phyloP scores from a whole-genome alignment of 441 rosid genomes.

The Mallotus repandus region DNA sequence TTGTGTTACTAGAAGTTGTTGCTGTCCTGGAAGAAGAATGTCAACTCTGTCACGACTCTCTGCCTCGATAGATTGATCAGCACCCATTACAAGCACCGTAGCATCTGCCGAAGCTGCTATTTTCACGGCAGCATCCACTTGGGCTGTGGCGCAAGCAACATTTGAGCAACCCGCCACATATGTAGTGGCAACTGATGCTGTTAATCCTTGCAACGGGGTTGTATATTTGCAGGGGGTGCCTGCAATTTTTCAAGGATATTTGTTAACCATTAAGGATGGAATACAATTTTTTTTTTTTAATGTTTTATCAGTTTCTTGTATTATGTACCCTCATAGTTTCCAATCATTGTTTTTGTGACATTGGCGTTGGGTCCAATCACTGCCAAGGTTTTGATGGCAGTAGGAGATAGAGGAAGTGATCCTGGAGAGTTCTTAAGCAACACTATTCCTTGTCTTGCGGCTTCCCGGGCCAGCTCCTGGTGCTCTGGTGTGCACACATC shows the following conservation, averaged over 20 bases:
- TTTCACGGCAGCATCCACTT: conserved; percentile 49
- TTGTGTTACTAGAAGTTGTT: conserved; percentile 50
- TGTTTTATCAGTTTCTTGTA: neutral
- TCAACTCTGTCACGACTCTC: conserved; percentile 57
- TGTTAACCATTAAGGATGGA: neutral
- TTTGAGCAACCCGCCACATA: conserved; percentile 60
- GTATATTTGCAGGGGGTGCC: conserved; percentile 80
- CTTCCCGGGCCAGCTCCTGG: conserved; percentile 77
- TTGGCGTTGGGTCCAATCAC: conserved; percentile 94
- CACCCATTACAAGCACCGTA: conserved; percentile 67
- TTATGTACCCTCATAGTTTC: conserved; percentile 69
- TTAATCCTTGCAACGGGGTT: conserved; percentile 72
- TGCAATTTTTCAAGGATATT: conserved; percentile 15
- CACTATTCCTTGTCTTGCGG: conserved; percentile 90
- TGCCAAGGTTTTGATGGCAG: conserved; percentile 54
- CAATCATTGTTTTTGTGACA: conserved; percentile 87
- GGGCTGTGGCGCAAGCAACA: conserved; percentile 55
- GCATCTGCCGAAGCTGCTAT: conserved; percentile 64
- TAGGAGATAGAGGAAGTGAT: conserved; percentile 62
- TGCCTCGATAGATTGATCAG: conserved; percentile 64
- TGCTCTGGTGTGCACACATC: conserved; percentile 70
- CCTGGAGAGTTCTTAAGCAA: conserved; percentile 61
- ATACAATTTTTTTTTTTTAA: too few relatives aligned
- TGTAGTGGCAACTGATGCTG: conserved; percentile 51
- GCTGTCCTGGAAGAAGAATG: conserved; percentile 73